Evolutionary conservation across 345 rosid genomes (phyloP).

Genomic region (Eutrema heterophyllum): DNA sequence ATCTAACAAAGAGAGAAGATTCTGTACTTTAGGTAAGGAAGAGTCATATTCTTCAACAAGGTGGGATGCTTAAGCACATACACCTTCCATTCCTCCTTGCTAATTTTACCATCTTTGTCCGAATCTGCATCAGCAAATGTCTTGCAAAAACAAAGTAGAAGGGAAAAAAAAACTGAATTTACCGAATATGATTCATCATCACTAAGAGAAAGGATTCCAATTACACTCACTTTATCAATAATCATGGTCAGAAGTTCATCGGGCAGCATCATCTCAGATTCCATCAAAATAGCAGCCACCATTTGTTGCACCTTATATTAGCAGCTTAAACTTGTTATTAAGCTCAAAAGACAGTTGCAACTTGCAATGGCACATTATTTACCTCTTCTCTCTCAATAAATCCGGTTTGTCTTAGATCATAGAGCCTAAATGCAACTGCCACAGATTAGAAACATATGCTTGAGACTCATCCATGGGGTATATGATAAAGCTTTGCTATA

Average conservation of each 20-base stretch:
- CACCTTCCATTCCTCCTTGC: conserved; percentile 59
- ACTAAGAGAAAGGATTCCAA: not conserved
- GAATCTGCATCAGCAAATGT: conserved; percentile 76
- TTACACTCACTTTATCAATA: conserved; percentile 49
- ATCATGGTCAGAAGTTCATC: conserved; percentile 66
- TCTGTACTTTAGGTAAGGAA: conserved; percentile 62
- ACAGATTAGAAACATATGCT: not conserved
- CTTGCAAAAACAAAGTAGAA: conserved; percentile 26
- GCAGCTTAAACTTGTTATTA: not conserved
- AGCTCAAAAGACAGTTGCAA: not conserved
- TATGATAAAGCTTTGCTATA: not conserved
- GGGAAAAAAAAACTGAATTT: not conserved
- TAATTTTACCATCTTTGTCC: conserved; percentile 63
- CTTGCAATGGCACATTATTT: conserved; percentile 14
- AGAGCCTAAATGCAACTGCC: conserved; percentile 84
- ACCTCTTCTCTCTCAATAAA: conserved; percentile 84
- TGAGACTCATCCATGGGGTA: conserved; percentile 4
- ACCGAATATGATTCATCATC: not conserved
- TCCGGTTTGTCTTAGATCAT: conserved; percentile 84
- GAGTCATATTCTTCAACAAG: conserved; percentile 76
- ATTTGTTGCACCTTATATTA: conserved; percentile 70
- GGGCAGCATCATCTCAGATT: conserved; percentile 50
- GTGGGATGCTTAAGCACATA: conserved; percentile 53
- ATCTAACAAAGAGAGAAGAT: not conserved
- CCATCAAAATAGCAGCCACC: conserved; percentile 67